Percentiles rank a stretch among this genome's conserved stretches.
Evolutionary conservation across 164 flowering plant species (phyloP).

Genomic region (Liriodendron chinense): DNA sequence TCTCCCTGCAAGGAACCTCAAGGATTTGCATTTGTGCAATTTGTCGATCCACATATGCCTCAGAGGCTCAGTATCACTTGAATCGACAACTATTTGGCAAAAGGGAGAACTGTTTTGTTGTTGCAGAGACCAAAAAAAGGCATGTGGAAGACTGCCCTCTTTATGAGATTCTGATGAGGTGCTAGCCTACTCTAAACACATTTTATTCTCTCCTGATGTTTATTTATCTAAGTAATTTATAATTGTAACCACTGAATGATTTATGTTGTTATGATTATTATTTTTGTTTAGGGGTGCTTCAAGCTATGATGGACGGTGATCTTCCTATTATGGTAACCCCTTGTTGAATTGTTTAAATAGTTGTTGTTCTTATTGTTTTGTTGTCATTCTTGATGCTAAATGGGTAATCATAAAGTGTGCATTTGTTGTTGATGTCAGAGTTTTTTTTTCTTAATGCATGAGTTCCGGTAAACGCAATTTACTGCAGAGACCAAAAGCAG

Average conservation of each 20-base stretch:
- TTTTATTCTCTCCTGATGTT: neutral
- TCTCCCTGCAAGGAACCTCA: conserved; percentile 65
- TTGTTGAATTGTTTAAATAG: neutral
- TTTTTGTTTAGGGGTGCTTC: conserved; percentile 35
- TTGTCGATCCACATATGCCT: conserved; percentile 71
- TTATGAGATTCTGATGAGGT: neutral
- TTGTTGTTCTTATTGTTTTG: too few relatives aligned
- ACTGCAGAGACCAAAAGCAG: too few relatives aligned
- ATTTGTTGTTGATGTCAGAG: too few relatives aligned
- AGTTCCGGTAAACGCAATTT: too few relatives aligned
- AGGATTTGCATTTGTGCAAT: conserved; percentile 94
- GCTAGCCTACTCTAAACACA: neutral
- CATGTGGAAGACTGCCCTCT: conserved; percentile 47
- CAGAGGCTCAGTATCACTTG: conserved; percentile 83
- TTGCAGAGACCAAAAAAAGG: conserved; percentile 79
- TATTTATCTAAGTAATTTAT: neutral
- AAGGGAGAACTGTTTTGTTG: conserved; percentile 71
- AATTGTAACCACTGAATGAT: neutral
- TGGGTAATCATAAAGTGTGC: too few relatives aligned
- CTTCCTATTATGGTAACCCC: conserved; percentile 60
- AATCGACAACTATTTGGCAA: conserved; percentile 73
- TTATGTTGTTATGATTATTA: neutral
- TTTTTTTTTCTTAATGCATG: too few relatives aligned
- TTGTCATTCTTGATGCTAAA: neutral
- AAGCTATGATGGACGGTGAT: conserved; percentile 50